Evolutionary conservation across 768 basidiomycete genomes (phyloP).

Genomic region (Suillus tomentosus): DNA sequence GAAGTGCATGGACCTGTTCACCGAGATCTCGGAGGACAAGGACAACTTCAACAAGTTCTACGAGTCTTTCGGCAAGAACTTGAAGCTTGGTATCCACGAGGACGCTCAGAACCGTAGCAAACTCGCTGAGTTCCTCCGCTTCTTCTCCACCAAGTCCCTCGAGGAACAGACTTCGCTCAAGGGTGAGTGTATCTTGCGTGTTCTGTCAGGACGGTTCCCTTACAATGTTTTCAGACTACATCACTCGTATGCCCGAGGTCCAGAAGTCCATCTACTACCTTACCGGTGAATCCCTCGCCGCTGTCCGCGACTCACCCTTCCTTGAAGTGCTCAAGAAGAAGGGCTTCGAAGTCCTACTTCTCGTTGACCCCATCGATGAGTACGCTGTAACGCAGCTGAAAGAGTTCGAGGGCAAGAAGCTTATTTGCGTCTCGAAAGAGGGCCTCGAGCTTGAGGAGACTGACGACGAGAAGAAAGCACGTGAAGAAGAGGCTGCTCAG

Average conservation of each 20-base stretch:
- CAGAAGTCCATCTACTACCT: slow-evolving; percentile 99
- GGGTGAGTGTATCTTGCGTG: slow-evolving; percentile 50
- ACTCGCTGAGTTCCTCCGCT: slow-evolving; percentile 98
- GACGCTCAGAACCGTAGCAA: slow-evolving; percentile 99
- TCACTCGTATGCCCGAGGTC: slow-evolving; percentile 98
- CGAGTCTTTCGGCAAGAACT: slow-evolving; percentile 97
- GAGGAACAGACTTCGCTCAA: slow-evolving; percentile 95
- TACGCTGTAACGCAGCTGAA: slow-evolving; percentile 98
- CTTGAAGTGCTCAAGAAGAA: slow-evolving; percentile 99
- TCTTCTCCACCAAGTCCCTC: slow-evolving; percentile 91
- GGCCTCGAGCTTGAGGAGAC: slow-evolving; percentile 99
- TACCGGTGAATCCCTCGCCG: slow-evolving; percentile 94
- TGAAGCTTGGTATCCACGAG: slow-evolving; percentile 99
- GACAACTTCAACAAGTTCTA: slow-evolving; percentile 98
- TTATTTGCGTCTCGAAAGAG: slow-evolving; percentile 98
- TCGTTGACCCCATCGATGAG: slow-evolving; percentile 98
- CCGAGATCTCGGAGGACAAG: slow-evolving; percentile 99
- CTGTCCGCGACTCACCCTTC: slow-evolving; percentile 95
- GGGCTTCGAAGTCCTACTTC: slow-evolving; percentile 96
- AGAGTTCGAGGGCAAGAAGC: slow-evolving; percentile 98
- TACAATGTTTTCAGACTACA: slow-evolving; percentile 70
- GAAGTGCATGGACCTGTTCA: slow-evolving; percentile 94
- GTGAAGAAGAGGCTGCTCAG: slow-evolving; percentile 82
- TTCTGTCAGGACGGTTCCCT: neutral
- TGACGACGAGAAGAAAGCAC: slow-evolving; percentile 91